Evolutionary conservation across 768 basidiomycete species (phyloP).

Genomic region (Hysterangium stoloniferum): DNA sequence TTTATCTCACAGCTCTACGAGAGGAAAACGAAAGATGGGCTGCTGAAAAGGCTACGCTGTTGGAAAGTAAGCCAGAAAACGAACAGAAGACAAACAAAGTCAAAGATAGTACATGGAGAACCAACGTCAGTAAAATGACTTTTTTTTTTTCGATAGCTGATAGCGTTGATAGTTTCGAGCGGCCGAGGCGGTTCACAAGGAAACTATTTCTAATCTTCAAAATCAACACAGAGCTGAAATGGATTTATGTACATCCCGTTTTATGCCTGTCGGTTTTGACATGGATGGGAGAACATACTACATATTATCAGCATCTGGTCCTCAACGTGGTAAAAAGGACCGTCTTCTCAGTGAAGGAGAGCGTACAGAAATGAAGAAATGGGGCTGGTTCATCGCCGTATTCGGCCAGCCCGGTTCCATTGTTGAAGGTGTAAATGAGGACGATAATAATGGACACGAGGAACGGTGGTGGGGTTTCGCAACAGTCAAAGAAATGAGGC

Average conservation of each 20-base stretch:
- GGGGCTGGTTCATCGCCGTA: conserved; percentile 75
- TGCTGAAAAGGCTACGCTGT: conserved; percentile 30
- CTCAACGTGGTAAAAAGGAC: conserved; percentile 15
- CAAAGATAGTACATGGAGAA: conserved; percentile 14
- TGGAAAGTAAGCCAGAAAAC: conserved; percentile 23
- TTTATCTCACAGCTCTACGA: conserved; percentile 44
- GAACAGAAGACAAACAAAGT: conserved; percentile 14
- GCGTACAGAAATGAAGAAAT: conserved; percentile 45
- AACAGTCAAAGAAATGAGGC: conserved; percentile 54
- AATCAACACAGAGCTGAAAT: conserved; percentile 36
- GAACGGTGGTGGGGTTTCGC: conserved; percentile 76
- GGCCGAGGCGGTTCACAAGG: conserved; percentile 37
- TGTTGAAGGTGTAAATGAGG: conserved; percentile 17
- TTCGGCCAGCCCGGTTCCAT: conserved; percentile 49
- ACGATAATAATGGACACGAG: conserved; percentile 29
- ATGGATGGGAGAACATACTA: conserved; percentile 61
- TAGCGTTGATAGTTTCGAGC: conserved; percentile 11
- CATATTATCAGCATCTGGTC: conserved; percentile 39
- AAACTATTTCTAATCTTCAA: conserved; percentile 42
- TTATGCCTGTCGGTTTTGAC: conserved; percentile 60
- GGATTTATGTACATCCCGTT: conserved; percentile 43
- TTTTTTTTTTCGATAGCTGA: neutral
- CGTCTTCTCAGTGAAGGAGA: conserved; percentile 36
- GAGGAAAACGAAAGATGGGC: conserved; percentile 52
- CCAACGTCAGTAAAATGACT: conserved; percentile 13